phyloP scores from a whole-genome alignment of 129 eudicot genomes.

The Glebionis coronaria region DNA sequence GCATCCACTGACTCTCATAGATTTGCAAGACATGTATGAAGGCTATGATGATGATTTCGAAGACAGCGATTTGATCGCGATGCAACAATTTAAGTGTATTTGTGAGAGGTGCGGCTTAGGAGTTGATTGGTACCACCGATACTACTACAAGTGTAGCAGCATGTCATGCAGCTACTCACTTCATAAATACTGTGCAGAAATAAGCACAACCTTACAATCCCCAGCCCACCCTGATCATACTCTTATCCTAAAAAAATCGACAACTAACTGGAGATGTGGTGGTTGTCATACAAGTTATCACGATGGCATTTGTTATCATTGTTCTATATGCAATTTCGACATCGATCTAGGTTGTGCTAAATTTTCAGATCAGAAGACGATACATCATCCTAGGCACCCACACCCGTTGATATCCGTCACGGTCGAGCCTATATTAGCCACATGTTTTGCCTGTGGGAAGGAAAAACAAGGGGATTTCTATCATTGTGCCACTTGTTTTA shows the following conservation, averaged over 20 bases:
- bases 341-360: neutral
- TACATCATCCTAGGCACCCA: neutral
- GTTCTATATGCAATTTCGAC: neutral
- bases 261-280: neutral
- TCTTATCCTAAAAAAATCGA: neutral
- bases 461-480: neutral
- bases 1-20: too few relatives aligned
- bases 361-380: neutral
- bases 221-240: neutral
- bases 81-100: too few relatives aligned
- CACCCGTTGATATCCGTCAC: neutral
- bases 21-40: too few relatives aligned
- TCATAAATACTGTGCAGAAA: conserved; percentile 1
- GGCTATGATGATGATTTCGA: too few relatives aligned
- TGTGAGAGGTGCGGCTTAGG: too few relatives aligned
- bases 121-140: conserved; percentile 15
- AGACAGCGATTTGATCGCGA: too few relatives aligned
- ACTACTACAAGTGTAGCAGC: conserved; percentile 13
- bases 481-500: neutral
- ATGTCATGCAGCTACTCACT: conserved; percentile 4
- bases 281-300: neutral
- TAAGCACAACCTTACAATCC: neutral
- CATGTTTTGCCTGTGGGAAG: neutral
- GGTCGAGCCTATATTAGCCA: neutral
- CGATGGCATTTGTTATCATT: neutral